Evolutionary conservation across 176 grass and related monocot species (phyloP).

Genomic region (Puccinellia tenuiflora): DNA sequence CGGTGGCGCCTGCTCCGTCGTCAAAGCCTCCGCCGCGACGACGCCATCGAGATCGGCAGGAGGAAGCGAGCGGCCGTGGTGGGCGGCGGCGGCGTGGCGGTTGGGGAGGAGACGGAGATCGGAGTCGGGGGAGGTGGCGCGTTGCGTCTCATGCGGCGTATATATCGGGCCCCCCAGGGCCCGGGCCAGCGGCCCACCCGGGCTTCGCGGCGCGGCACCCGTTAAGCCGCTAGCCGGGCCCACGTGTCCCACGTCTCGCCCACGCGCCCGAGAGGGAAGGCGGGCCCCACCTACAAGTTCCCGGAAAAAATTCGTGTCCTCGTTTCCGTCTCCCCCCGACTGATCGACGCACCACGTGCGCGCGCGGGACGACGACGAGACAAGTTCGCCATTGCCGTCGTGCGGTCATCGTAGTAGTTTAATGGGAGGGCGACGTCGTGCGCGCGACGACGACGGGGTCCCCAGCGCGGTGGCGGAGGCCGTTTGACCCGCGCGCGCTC

Average conservation of each 20-base stretch:
- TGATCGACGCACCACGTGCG: background rate
- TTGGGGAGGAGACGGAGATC: background rate
- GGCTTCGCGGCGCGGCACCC: background rate
- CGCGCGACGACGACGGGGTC: background rate
- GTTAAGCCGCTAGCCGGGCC: background rate
- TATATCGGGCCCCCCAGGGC: background rate
- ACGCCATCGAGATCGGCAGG: background rate
- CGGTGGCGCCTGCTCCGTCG: background rate
- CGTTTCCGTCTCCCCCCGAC: background rate
- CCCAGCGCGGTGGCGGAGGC: background rate
- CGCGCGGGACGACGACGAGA: background rate
- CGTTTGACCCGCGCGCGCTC: background rate
- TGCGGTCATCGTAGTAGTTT: background rate
- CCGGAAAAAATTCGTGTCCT: background rate
- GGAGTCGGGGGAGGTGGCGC: background rate
- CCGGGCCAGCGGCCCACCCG: background rate
- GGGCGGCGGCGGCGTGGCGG: background rate
- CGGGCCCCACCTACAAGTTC: background rate
- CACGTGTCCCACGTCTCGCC: background rate
- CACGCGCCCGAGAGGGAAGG: too few species aligned
- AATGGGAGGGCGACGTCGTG: conserved; percentile 2
- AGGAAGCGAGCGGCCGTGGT: background rate
- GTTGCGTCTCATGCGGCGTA: background rate
- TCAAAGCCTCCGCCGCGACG: conserved; percentile 15
- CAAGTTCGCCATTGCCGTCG: background rate